These are phyloP conservation scores for Solanum corneliomulleri DNA, from an alignment of 257 asterid genomes.

Conservation along the genomic window DNA sequence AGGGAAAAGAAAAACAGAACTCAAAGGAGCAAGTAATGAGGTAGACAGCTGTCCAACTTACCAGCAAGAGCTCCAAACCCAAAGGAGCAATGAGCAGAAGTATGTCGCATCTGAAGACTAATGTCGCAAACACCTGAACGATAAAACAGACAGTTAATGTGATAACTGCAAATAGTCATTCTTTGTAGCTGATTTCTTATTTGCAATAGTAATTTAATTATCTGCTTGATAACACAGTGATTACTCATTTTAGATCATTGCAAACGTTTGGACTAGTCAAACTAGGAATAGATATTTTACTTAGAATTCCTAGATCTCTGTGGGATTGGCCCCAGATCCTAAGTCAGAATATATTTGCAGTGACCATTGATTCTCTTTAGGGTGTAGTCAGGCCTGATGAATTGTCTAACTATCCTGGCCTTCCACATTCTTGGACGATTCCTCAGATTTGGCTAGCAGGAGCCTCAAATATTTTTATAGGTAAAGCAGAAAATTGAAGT, in stretches of 20 bases:
- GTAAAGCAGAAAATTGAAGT: neutral
- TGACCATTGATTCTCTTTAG: neutral
- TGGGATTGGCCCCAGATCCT: neutral
- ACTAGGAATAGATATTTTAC: neutral
- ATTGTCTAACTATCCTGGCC: neutral
- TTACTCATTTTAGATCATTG: neutral
- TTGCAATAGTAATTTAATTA: neutral
- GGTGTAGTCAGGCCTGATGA: neutral
- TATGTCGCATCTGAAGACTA: constrained; percentile 86
- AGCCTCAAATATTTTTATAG: neutral
- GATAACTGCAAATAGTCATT: constrained; percentile 6
- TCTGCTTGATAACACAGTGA: neutral
- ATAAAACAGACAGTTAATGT: constrained; percentile 17
- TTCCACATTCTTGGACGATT: neutral
- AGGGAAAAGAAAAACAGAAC: neutral
- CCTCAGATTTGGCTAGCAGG: neutral
- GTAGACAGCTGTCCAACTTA: constrained; percentile 18
- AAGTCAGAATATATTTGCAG: neutral
- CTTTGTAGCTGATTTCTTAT: neutral
- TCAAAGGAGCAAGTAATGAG: neutral
- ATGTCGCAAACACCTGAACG: constrained; percentile 68
- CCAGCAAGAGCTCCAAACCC: constrained; percentile 83
- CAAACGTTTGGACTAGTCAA: neutral
- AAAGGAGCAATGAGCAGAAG: constrained; percentile 69
- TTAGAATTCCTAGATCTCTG: neutral